phyloP scores from a whole-genome alignment of 1,284 basidiomycete genomes.

The Leccinum fallax region DNA sequence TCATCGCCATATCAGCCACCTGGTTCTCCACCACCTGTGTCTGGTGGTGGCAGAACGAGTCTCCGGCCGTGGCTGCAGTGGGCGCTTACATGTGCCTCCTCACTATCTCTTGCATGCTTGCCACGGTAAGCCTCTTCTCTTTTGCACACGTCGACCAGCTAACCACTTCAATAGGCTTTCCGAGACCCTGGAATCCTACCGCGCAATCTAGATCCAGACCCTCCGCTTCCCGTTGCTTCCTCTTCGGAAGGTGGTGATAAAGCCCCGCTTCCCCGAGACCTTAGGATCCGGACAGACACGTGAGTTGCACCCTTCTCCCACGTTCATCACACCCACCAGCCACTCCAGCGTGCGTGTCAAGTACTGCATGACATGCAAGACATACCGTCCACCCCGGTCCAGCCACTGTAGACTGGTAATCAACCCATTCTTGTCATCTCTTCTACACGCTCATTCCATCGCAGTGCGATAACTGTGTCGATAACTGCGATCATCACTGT shows the following conservation, averaged over 20 bases:
- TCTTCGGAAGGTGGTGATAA: slow-evolving; percentile 62
- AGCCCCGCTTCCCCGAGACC: slow-evolving; percentile 76
- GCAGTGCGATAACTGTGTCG: slow-evolving; percentile 93
- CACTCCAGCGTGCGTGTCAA: slow-evolving; percentile 76
- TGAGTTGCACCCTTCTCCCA: slow-evolving; percentile 43
- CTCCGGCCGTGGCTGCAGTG: slow-evolving; percentile 72
- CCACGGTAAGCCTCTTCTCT: slow-evolving; percentile 55
- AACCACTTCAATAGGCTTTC: slow-evolving; percentile 52
- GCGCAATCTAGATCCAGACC: slow-evolving; percentile 80
- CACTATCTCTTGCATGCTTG: slow-evolving; percentile 75
- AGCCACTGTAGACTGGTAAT: slow-evolving; percentile 91
- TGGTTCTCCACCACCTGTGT: slow-evolving; percentile 87
- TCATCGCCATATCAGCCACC: slow-evolving; percentile 68
- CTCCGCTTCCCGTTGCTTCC: slow-evolving; percentile 65
- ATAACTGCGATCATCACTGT: slow-evolving; percentile 89
- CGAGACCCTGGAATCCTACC: slow-evolving; percentile 91
- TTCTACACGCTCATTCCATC: slow-evolving; percentile 8
- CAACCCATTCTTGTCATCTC: slow-evolving; percentile 1
- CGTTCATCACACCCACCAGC: neutral
- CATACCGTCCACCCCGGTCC: slow-evolving; percentile 86
- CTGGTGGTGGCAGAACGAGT: slow-evolving; percentile 83
- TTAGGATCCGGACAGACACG: slow-evolving; percentile 78
- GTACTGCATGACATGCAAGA: slow-evolving; percentile 89
- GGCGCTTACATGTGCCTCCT: slow-evolving; percentile 79
- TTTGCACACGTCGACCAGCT: neutral